phyloP scores from a whole-genome alignment of 2,329 filamentous ascomycete genomes.

The Clarireedia paspali region DNA sequence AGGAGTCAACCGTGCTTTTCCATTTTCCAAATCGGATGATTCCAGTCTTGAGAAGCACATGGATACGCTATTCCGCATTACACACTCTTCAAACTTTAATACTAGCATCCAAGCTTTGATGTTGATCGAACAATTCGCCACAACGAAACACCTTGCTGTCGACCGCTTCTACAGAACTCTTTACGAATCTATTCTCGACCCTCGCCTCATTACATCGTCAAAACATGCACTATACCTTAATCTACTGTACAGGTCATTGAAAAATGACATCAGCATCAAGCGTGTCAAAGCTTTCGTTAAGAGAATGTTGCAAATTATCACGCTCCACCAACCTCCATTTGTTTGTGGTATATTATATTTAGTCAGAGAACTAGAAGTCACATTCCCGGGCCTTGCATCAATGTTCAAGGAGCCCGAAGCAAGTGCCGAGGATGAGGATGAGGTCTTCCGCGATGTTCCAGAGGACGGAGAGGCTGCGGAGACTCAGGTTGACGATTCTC shows the following conservation, averaged over 20 bases:
- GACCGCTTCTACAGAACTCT: slow-evolving; percentile 93
- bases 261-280: slow-evolving; percentile 81
- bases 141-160: slow-evolving; percentile 69
- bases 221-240: slow-evolving; percentile 96
- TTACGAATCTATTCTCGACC: slow-evolving; percentile 91
- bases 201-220: slow-evolving; percentile 78
- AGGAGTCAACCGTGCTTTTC: slow-evolving; percentile 91
- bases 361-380: slow-evolving; percentile 68
- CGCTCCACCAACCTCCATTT: slow-evolving; percentile 86
- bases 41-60: slow-evolving; percentile 79
- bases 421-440: slow-evolving; percentile 54
- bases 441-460: slow-evolving; percentile 53
- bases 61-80: slow-evolving; percentile 90
- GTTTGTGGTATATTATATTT: slow-evolving; percentile 90
- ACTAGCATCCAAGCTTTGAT: slow-evolving; percentile 93
- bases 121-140: slow-evolving; percentile 86
- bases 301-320: slow-evolving; percentile 78
- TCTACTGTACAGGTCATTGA: slow-evolving; percentile 78
- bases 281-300: slow-evolving; percentile 95
- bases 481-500: slow-evolving; percentile 1
- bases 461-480: slow-evolving; percentile 40
- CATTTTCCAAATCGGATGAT: slow-evolving; percentile 78
- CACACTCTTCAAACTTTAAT: slow-evolving; percentile 98
- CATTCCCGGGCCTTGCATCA: slow-evolving; percentile 72
- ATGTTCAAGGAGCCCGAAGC: slow-evolving; percentile 77